phyloP scores from a whole-genome alignment of 441 rosid genomes.

The Croton setiger region DNA sequence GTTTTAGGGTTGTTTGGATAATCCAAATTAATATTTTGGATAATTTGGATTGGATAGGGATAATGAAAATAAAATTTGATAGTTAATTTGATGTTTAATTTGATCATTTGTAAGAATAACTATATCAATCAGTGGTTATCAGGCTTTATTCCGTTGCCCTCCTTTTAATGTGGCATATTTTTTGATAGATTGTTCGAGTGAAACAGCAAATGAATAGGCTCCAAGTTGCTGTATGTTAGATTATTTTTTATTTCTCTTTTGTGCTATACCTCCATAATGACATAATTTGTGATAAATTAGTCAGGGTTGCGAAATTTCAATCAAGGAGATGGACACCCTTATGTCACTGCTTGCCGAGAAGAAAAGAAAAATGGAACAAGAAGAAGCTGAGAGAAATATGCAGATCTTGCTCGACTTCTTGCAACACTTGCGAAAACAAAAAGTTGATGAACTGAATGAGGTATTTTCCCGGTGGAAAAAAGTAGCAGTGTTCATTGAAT shows the following conservation, averaged over 20 bases:
- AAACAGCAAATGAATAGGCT: background rate
- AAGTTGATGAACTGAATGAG: constrained; percentile 87
- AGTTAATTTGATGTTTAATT: too few relatives aligned
- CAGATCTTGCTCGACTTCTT: constrained; percentile 91
- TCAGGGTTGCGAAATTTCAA: constrained; percentile 89
- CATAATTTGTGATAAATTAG: constrained; percentile 39
- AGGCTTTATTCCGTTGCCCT: background rate
- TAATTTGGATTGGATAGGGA: too few relatives aligned
- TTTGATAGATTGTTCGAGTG: background rate
- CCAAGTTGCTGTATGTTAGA: constrained; percentile 32
- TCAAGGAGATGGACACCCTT: constrained; percentile 83
- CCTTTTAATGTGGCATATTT: background rate
- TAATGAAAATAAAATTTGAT: too few relatives aligned
- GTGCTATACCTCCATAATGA: constrained; percentile 20
- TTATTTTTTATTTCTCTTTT: too few relatives aligned
- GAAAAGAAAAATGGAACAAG: constrained; percentile 98
- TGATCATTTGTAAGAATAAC: too few relatives aligned
- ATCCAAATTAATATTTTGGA: too few relatives aligned
- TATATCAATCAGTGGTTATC: too few relatives aligned
- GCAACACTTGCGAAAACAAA: constrained; percentile 82
- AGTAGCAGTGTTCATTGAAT: background rate
- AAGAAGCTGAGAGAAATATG: constrained; percentile 99
- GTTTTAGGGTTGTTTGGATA: too few relatives aligned
- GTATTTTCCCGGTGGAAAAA: constrained; percentile 31
- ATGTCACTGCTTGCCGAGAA: constrained; percentile 70